Conservation (phyloP, 2,329 filamentous ascomycete genomes). For the Ceratocystis eucalypticola region DNA sequence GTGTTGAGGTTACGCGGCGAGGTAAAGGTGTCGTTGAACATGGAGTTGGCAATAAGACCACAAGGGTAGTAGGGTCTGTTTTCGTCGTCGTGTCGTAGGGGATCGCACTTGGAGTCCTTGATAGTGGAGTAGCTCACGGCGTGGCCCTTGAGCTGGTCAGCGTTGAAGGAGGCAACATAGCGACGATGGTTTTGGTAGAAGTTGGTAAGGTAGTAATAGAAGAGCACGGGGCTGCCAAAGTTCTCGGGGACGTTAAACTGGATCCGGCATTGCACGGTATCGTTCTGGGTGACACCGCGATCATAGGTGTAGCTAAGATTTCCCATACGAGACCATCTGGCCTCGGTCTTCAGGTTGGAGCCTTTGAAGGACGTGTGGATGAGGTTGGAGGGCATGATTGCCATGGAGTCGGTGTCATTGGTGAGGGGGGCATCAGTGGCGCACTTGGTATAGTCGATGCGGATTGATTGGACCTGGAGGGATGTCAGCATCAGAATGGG, state of each 20-base stretch:
- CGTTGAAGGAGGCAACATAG: conserved; percentile 82
- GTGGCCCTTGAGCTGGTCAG: conserved; percentile 64
- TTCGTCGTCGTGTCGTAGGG: conserved; percentile 43
- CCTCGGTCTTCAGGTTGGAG: conserved; percentile 27
- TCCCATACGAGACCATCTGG: conserved; percentile 32
- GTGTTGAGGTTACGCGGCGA: conserved; percentile 48
- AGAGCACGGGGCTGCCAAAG: conserved; percentile 67
- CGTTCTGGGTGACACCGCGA: conserved; percentile 26
- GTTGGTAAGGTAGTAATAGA: conserved; percentile 93
- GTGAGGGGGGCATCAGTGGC: conserved; percentile 37
- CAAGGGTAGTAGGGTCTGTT: conserved; percentile 79
- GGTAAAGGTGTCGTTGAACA: conserved; percentile 87
- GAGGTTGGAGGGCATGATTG: conserved; percentile 40
- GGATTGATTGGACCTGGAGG: conserved; percentile 70
- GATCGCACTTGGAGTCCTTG: conserved; percentile 57
- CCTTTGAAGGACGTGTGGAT: conserved; percentile 61
- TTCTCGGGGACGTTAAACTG: conserved; percentile 67
- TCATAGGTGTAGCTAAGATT: conserved; percentile 30
- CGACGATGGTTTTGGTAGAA: conserved; percentile 98
- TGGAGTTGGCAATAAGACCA: conserved; percentile 87
- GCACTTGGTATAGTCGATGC: conserved; percentile 83
- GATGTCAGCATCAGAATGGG: conserved; percentile 2
- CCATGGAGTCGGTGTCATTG: conserved; percentile 27
- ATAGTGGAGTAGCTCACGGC: conserved; percentile 48
- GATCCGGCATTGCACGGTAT: conserved; percentile 51